Conservation (phyloP, 768 basidiomycete species). For the Trametes meyenii region DNA sequence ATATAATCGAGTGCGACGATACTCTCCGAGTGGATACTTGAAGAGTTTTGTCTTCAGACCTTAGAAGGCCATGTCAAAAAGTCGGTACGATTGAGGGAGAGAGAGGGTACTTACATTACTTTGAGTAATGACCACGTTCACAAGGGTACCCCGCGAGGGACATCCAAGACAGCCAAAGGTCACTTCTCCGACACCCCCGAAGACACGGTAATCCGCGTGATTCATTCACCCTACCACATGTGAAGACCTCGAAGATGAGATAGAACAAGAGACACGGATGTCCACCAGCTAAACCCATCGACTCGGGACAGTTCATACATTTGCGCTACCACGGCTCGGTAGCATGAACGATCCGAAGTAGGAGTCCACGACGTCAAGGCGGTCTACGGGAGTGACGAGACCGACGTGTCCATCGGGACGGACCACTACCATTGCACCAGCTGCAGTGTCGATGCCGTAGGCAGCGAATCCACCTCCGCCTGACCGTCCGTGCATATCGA, state of each 20-base stretch:
- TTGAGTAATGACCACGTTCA: neutral
- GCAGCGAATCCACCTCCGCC: slow-evolving; percentile 59
- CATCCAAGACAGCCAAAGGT: neutral
- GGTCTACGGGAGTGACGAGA: slow-evolving; percentile 54
- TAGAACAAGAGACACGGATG: too few species aligned
- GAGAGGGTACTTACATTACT: neutral
- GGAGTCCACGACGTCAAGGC: slow-evolving; percentile 38
- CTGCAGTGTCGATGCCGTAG: slow-evolving; percentile 49
- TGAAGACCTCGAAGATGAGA: neutral
- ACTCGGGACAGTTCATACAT: neutral
- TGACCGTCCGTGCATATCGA: slow-evolving; percentile 43
- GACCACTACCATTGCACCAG: slow-evolving; percentile 54
- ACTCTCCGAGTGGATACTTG: too few species aligned
- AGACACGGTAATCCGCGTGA: neutral
- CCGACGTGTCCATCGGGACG: slow-evolving; percentile 71
- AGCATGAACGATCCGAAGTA: slow-evolving; percentile 55
- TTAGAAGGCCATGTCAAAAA: neutral
- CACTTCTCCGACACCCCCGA: neutral
- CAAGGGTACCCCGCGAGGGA: neutral
- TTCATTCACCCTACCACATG: neutral
- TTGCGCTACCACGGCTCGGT: neutral
- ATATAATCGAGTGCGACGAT: neutral
- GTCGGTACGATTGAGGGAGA: neutral
- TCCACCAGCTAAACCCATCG: too few species aligned
- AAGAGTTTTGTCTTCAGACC: too few species aligned